A percentile compares a stretch with the other conserved stretches of the same genome.
phyloP scores from a whole-genome alignment of 164 flowering plant species.

The Annona cherimola region DNA sequence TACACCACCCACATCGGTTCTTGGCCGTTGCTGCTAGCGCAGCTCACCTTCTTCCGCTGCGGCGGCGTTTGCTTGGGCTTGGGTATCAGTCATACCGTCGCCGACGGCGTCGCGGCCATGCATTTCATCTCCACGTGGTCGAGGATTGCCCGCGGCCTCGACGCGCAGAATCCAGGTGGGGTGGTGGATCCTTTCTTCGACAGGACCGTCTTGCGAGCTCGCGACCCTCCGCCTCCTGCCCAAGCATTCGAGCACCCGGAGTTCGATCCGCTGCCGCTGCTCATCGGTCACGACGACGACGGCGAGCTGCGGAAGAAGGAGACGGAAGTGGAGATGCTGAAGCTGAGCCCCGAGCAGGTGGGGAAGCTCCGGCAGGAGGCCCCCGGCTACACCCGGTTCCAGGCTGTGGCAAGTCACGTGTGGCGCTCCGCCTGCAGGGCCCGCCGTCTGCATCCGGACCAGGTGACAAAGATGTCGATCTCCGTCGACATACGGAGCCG shows the following conservation, averaged over 20 bases:
- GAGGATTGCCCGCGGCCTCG: slow-evolving; percentile 35
- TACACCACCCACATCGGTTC: slow-evolving; percentile 27
- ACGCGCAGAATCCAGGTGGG: too few relatives aligned
- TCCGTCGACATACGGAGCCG: slow-evolving; percentile 16
- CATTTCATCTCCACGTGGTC: slow-evolving; percentile 50
- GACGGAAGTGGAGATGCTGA: slow-evolving; percentile 24
- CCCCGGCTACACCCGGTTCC: slow-evolving; percentile 32
- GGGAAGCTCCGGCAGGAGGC: slow-evolving; percentile 30
- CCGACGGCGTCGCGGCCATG: slow-evolving; percentile 39
- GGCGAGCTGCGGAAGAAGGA: slow-evolving; percentile 20
- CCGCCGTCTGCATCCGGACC: slow-evolving; percentile 6
- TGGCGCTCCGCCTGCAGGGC: slow-evolving; percentile 37
- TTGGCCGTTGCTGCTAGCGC: slow-evolving; percentile 35
- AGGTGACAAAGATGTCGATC: slow-evolving; percentile 10
- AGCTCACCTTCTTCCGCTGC: slow-evolving; percentile 39
- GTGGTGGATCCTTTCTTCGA: slow-evolving; percentile 26
- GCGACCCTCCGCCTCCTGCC: slow-evolving; percentile 13
- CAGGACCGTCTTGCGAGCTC: slow-evolving; percentile 17
- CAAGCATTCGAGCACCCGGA: slow-evolving; percentile 19
- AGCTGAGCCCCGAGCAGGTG: slow-evolving; percentile 26
- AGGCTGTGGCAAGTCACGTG: slow-evolving; percentile 17
- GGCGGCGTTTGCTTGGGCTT: slow-evolving; percentile 35
- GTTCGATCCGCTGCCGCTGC: slow-evolving; percentile 25
- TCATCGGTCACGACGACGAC: slow-evolving; percentile 20
- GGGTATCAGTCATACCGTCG: slow-evolving; percentile 30